Evolutionary conservation across 1,139 yeast species (phyloP).

Genomic region (Hyphopichia wangnamkhiaoensis): DNA sequence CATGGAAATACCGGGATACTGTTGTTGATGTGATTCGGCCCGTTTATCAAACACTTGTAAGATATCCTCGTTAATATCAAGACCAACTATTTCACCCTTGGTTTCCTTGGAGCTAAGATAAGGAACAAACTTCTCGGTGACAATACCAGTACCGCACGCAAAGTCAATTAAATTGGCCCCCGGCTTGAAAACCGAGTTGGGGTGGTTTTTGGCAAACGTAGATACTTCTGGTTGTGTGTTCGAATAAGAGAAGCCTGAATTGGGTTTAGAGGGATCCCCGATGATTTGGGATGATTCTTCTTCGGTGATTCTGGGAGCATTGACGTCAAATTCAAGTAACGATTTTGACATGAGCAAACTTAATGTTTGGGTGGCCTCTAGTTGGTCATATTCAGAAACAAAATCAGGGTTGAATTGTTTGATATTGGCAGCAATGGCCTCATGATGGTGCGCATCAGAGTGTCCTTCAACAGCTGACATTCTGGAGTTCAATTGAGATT

Average conservation of each 20-base stretch:
- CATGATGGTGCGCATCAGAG: constrained; percentile 9
- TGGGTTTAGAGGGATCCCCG: constrained; percentile 17
- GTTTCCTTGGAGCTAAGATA: constrained; percentile 18
- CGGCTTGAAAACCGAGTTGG: constrained; percentile 22
- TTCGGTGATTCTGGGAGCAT: constrained; percentile 13
- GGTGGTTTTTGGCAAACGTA: constrained; percentile 11
- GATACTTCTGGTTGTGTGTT: constrained; percentile 15
- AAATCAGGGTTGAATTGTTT: constrained; percentile 20
- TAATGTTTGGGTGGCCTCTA: constrained; percentile 17
- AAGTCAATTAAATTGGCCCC: constrained; percentile 38
- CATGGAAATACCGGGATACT: constrained; percentile 11
- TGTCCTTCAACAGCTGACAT: neutral
- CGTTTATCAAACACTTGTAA: constrained; percentile 24
- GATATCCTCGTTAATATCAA: constrained; percentile 37
- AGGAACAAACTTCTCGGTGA: constrained; percentile 31
- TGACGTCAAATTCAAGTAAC: constrained; percentile 22
- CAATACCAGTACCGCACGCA: constrained; percentile 48
- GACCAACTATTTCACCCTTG: constrained; percentile 28
- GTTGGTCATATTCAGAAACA: constrained; percentile 24
- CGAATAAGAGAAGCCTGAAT: constrained; percentile 14
- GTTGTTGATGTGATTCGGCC: constrained; percentile 7
- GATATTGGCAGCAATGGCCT: constrained; percentile 26
- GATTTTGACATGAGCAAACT: constrained; percentile 21
- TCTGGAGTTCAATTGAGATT: too few relatives aligned
- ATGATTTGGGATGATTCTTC: constrained; percentile 14